These are phyloP conservation scores for Candida sp. DNA, from an alignment of 1,139 yeast species.

Conservation along the genomic window DNA sequence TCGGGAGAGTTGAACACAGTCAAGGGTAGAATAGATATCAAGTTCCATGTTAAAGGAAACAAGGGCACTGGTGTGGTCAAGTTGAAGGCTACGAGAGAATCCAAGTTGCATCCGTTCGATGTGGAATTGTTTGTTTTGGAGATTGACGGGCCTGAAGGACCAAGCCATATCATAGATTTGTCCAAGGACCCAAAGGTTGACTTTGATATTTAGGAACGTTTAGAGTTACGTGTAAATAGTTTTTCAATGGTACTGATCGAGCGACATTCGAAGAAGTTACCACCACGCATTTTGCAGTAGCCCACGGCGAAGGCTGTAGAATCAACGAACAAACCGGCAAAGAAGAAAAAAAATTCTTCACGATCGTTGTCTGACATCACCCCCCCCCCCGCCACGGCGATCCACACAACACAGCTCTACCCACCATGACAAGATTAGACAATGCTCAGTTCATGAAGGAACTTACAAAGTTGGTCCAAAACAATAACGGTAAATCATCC, in stretches of 20 bases:
- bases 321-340: background rate
- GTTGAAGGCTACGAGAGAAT: constrained; percentile 64
- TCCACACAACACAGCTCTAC: background rate
- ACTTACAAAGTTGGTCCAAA: constrained; percentile 28
- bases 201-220: constrained; percentile 19
- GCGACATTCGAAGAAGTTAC: too few species aligned
- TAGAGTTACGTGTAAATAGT: constrained; percentile 1
- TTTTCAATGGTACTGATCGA: background rate
- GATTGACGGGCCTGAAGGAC: constrained; percentile 36
- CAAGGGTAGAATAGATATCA: constrained; percentile 77
- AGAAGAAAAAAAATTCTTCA: constrained; percentile 1
- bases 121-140: constrained; percentile 64
- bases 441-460: constrained; percentile 41
- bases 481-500: constrained; percentile 43
- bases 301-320: background rate
- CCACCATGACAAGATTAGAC: constrained; percentile 40
- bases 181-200: constrained; percentile 53
- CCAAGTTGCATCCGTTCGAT: constrained; percentile 58
- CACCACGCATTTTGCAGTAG: too few species aligned
- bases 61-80: constrained; percentile 50
- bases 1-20: constrained; percentile 84
- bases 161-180: constrained; percentile 44
- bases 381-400: too few species aligned
- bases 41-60: constrained; percentile 71
- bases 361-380: too few species aligned